Evolutionary conservation across 2,329 filamentous ascomycete genomes (phyloP).

Genomic region (Colletotrichum sp.): DNA sequence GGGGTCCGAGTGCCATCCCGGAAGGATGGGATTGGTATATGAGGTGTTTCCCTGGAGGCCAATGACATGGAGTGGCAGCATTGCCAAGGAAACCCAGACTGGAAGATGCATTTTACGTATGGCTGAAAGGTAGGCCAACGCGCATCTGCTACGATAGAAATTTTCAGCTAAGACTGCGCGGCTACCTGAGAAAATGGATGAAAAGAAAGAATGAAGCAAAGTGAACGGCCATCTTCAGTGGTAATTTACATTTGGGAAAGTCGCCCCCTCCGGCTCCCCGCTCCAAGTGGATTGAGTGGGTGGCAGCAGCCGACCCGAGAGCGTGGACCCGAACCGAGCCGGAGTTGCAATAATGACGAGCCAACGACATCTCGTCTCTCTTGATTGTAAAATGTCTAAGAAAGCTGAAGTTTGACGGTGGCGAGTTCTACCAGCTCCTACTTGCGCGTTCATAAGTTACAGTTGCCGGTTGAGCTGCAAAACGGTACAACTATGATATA

Average conservation of each 20-base stretch:
- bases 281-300: too few species aligned
- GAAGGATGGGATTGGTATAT: constrained; percentile 47
- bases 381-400: not conserved
- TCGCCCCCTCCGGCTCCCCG: not conserved
- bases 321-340: not conserved
- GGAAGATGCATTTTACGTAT: not conserved
- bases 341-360: not conserved
- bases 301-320: not conserved
- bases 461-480: not conserved
- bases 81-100: not conserved
- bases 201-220: not conserved
- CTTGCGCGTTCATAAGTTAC: not conserved
- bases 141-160: not conserved
- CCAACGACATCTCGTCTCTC: not conserved
- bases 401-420: not conserved
- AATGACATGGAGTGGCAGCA: not conserved
- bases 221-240: not conserved
- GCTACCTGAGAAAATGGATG: not conserved
- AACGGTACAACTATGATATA: not conserved
- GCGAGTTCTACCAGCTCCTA: fast-evolving
- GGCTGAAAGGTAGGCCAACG: not conserved
- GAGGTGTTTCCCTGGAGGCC: not conserved
- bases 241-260: not conserved
- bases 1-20: constrained; percentile 55
- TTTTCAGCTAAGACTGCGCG: not conserved